Evolutionary conservation across 2,329 filamentous ascomycete species (phyloP), one percentile per base, ranked within the genome.

Genomic region (Hypoxylon sp.): DNA sequence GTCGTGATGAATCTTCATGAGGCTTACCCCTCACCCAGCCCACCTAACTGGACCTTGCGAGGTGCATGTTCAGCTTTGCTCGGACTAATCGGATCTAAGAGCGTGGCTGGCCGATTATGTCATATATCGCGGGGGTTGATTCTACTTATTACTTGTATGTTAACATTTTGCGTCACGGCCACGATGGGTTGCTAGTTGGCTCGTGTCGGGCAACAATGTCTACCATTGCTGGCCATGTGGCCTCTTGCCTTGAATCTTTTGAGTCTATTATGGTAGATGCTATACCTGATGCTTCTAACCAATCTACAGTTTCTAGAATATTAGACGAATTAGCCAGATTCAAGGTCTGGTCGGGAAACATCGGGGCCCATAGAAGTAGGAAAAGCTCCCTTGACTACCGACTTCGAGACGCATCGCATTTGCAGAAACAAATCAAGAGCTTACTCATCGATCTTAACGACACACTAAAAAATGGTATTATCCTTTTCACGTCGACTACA

Each of bases 321-420:
- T 13, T 8, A 11, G 44, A 49, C 20, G 44, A 27, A 14, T 49
- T 27, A 4, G 44, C 44, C 14, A 49, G 44, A 27, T 49, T 49
- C 44, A 49, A 27, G 20, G 20, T 49, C 44, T 49, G 44, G 44
- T 49, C 44, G 25, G 25, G 44, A 25, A 49, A 49, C 13, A 49
- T 49, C 44, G 44, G 44, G 6, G 44, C 44, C 10, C 44, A 49
- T 49, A 49, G 44, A 49, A 49, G 20, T 6, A 8, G 44, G 25
- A 49, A 49, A 20, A 49, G 44, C 22, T 49, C 44, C 20, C 44
- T 49, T n/a, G 44, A 49, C 44, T 49, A 49, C 22, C 44, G 22
- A 13, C 44, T 49, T 27, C 44, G 44, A 49, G 44, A 49, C 6
- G 44, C 44, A 6, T 49, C 44, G 11, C 44, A 49, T 49, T 49